These are phyloP conservation scores for Euryodendron excelsum DNA, from an alignment of 148 eudicot genomes.

Conservation along the genomic window DNA sequence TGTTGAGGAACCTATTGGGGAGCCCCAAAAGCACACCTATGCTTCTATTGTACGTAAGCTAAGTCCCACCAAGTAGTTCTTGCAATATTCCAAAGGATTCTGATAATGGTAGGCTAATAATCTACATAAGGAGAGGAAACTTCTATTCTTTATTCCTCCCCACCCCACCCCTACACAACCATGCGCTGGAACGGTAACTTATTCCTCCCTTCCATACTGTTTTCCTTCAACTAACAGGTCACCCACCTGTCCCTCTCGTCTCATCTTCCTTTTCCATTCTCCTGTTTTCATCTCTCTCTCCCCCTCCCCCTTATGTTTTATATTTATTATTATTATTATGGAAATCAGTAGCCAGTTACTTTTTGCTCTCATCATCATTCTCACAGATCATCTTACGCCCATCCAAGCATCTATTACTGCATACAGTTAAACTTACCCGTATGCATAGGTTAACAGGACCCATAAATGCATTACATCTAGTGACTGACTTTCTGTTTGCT, in stretches of 20 bases:
- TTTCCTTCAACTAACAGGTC: not conserved
- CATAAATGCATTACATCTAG: not conserved
- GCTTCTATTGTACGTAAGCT: slow-evolving; percentile 95
- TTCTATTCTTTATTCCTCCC: no score
- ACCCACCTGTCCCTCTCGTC: not conserved
- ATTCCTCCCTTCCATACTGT: not conserved
- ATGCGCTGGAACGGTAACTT: no score
- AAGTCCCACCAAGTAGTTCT: slow-evolving; percentile 8
- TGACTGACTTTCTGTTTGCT: slow-evolving; percentile 18
- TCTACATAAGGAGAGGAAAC: not conserved
- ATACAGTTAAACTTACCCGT: not conserved
- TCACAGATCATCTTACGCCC: no score
- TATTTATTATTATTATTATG: not conserved
- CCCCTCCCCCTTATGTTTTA: not conserved
- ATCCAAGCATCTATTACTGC: no score
- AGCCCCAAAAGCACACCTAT: slow-evolving; percentile 94
- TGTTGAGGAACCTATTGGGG: slow-evolving; percentile 60
- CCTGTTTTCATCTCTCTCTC: not conserved
- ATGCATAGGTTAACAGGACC: not conserved
- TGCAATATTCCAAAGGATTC: not conserved
- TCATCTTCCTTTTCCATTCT: not conserved
- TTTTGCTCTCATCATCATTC: not conserved
- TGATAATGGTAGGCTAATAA: not conserved
- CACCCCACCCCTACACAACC: no score
- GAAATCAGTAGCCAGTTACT: not conserved